phyloP scores from a whole-genome alignment of 768 basidiomycete species.

The Hygrophoropsis aurantiaca region DNA sequence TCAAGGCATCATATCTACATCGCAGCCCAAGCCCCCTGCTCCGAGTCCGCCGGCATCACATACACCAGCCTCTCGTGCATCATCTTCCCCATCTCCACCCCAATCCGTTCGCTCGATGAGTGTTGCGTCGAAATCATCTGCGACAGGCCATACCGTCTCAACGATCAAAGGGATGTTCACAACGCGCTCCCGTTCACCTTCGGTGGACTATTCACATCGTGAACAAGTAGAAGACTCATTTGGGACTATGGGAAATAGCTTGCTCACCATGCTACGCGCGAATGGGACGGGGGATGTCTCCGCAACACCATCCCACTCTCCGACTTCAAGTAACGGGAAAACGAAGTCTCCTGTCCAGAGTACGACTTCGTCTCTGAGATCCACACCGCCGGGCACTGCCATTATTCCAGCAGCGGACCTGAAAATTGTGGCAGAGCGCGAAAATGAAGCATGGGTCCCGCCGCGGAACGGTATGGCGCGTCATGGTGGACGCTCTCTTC shows the following conservation, averaged over 20 bases:
- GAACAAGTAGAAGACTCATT: conserved; percentile 54
- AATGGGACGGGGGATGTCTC: conserved; percentile 32
- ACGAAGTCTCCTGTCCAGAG: conserved; percentile 4
- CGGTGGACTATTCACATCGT: conserved; percentile 32
- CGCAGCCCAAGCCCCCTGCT: conserved; percentile 11
- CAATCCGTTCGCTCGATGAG: conserved; percentile 28
- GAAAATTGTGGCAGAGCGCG: conserved; percentile 40
- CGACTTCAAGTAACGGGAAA: conserved; percentile 18
- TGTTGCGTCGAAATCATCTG: conserved; percentile 36
- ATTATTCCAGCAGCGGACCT: conserved; percentile 28
- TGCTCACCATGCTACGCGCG: conserved; percentile 51
- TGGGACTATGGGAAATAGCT: conserved; percentile 50
- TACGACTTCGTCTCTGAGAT: neutral
- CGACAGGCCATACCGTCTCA: conserved; percentile 43
- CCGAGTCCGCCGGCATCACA: conserved; percentile 4
- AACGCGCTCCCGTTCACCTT: conserved; percentile 50
- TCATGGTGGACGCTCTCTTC: conserved; percentile 25
- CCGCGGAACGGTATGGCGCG: conserved; percentile 11
- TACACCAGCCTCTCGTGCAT: conserved; percentile 13
- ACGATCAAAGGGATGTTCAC: conserved; percentile 61
- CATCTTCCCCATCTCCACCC: conserved; percentile 28
- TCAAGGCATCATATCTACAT: conserved; percentile 54
- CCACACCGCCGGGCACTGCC: neutral
- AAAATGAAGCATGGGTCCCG: conserved; percentile 19
- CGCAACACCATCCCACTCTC: conserved; percentile 27